phyloP scores from a whole-genome alignment of 306 rosid species.

The Echinosophora koreensis region DNA sequence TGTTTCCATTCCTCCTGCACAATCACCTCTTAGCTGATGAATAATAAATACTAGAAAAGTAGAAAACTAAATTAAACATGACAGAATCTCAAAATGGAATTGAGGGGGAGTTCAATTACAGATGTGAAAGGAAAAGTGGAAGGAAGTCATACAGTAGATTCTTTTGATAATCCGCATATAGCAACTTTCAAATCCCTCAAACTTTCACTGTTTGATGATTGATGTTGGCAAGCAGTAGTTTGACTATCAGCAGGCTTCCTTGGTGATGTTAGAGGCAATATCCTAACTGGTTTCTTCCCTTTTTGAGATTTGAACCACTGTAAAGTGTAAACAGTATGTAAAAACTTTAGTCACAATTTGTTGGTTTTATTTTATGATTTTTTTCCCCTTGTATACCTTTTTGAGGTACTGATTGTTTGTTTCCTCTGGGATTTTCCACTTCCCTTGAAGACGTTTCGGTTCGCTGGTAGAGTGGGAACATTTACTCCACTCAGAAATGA shows the following conservation, averaged over 20 bases:
- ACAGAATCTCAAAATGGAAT: slow-evolving; percentile 30
- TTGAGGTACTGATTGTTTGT: slow-evolving; percentile 72
- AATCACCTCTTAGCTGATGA: slow-evolving; percentile 46
- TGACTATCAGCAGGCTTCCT: slow-evolving; percentile 58
- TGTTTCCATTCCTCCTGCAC: slow-evolving; percentile 80
- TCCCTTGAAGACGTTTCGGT: slow-evolving; percentile 71
- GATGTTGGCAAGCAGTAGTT: slow-evolving; percentile 57
- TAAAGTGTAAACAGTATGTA: slow-evolving; percentile 66
- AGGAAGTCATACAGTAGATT: slow-evolving; percentile 65
- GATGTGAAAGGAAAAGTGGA: slow-evolving; percentile 21
- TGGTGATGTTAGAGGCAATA: slow-evolving; percentile 67
- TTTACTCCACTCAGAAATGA: slow-evolving; percentile 85
- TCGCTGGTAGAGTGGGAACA: slow-evolving; percentile 82
- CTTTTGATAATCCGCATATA: slow-evolving; percentile 68
- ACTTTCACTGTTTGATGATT: slow-evolving; percentile 62
- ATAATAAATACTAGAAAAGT: slow-evolving; percentile 42
- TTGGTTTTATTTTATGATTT: slow-evolving; percentile 25
- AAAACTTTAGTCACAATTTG: slow-evolving; percentile 39
- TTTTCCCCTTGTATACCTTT: slow-evolving; percentile 61
- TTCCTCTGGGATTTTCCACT: slow-evolving; percentile 92
- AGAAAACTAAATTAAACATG: slow-evolving; percentile 35
- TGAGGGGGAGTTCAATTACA: slow-evolving; percentile 11
- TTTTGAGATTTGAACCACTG: slow-evolving; percentile 97
- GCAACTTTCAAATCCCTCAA: slow-evolving; percentile 79
- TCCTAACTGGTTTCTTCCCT: slow-evolving; percentile 71